A percentile compares a stretch with the other conserved stretches of the same genome.
These are phyloP conservation scores for Solanum dulcamara DNA, from an alignment of 257 asterid genomes.

Conservation along the genomic window DNA sequence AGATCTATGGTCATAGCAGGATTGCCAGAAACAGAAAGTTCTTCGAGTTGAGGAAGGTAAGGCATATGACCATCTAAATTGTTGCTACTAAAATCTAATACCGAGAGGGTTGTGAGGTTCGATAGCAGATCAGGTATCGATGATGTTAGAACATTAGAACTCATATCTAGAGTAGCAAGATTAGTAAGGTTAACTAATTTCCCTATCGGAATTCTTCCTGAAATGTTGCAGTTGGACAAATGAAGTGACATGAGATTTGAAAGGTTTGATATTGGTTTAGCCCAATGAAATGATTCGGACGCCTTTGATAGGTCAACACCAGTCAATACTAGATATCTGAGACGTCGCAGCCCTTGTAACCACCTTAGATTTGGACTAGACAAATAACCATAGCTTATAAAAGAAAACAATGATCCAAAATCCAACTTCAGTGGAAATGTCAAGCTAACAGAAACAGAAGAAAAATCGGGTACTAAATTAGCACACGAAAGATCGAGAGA, in stretches of 20 bases:
- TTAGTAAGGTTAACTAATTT: neutral
- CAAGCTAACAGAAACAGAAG: neutral
- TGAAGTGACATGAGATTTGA: neutral
- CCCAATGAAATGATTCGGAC: neutral
- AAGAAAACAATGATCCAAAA: neutral
- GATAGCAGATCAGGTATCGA: neutral
- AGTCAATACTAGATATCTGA: neutral
- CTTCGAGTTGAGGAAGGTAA: neutral
- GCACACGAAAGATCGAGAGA: constrained; percentile 2
- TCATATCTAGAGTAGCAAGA: neutral
- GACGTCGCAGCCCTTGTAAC: neutral
- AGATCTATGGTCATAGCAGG: neutral
- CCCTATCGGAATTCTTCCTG: neutral
- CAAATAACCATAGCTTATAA: neutral
- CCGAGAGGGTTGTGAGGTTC: neutral
- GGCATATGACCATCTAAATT: neutral
- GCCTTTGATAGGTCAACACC: constrained; percentile 6
- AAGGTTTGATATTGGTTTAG: neutral
- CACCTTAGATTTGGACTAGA: neutral
- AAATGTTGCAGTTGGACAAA: neutral
- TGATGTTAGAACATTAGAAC: neutral
- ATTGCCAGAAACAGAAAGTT: neutral
- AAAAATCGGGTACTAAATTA: neutral
- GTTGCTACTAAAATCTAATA: neutral
- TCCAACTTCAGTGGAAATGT: neutral